A percentile compares a stretch with the other conserved stretches of the same genome.
Evolutionary conservation across 1,284 basidiomycete species (phyloP).

Genomic region (Naganishia albida): DNA sequence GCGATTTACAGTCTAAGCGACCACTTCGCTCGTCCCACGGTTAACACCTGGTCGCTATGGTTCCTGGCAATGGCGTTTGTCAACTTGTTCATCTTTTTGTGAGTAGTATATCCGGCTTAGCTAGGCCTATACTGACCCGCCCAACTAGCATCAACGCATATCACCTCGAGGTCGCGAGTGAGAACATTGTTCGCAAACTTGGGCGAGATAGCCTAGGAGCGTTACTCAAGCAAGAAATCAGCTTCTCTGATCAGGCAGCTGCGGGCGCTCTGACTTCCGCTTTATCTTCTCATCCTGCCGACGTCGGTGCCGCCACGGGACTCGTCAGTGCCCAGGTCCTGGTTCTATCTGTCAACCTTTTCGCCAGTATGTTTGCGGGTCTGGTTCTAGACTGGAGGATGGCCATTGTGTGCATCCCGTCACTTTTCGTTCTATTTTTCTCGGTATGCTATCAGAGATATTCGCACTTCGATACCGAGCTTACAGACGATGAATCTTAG

Average conservation of each 20-base stretch:
- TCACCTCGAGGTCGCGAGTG: constrained; percentile 41
- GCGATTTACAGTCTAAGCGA: constrained; percentile 40
- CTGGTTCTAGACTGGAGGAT: constrained; percentile 52
- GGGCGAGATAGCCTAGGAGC: constrained; percentile 29
- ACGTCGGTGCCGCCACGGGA: constrained; percentile 52
- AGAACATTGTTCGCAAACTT: constrained; percentile 39
- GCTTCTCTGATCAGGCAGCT: constrained; percentile 28
- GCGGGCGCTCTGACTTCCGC: constrained; percentile 37
- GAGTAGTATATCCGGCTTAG: neutral
- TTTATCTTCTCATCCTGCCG: constrained; percentile 47
- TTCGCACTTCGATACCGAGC: neutral
- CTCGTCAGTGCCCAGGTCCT: constrained; percentile 52
- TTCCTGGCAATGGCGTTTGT: constrained; percentile 44
- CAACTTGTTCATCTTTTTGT: constrained; percentile 24
- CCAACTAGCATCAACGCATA: constrained; percentile 37
- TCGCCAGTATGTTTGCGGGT: constrained; percentile 51
- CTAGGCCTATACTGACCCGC: neutral
- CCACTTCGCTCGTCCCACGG: constrained; percentile 27
- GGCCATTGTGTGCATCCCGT: constrained; percentile 49
- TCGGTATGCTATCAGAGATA: neutral
- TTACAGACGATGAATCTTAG: neutral
- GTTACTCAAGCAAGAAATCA: constrained; percentile 26
- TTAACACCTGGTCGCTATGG: constrained; percentile 44
- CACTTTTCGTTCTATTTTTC: constrained; percentile 40
- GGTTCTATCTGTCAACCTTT: constrained; percentile 41